phyloP scores from a whole-genome alignment of 2,329 filamentous ascomycete genomes.

The Teratosphaeria pseudoeucalypti region DNA sequence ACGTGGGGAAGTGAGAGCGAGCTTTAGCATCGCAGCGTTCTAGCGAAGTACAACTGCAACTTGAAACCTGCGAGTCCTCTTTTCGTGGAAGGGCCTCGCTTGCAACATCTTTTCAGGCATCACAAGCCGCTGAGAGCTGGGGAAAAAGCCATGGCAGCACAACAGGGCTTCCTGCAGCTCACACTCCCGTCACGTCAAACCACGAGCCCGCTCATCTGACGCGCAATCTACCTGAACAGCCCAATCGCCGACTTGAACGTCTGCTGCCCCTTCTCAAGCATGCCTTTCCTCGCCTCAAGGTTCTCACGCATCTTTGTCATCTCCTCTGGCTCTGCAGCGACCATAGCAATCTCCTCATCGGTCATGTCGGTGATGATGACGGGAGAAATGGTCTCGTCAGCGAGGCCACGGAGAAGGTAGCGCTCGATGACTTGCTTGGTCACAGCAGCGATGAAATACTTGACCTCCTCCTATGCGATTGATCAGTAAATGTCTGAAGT shows the following conservation, averaged over 20 bases:
- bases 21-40: not conserved
- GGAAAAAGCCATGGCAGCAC: not conserved
- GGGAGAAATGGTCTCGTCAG: slow-evolving; percentile 22
- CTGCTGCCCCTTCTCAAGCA: slow-evolving; percentile 27
- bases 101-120: not conserved
- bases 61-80: not conserved
- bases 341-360: slow-evolving; percentile 24
- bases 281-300: slow-evolving; percentile 21
- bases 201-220: not conserved
- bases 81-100: not conserved
- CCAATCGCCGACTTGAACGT: slow-evolving; percentile 18
- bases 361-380: slow-evolving; percentile 21
- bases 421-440: slow-evolving; percentile 31
- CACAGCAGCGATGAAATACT: slow-evolving; percentile 27
- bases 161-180: not conserved
- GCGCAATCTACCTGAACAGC: not conserved
- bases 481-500: not conserved
- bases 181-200: not conserved
- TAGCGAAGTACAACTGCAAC: not conserved
- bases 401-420: slow-evolving; percentile 24
- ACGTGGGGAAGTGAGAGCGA: not conserved
- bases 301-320: slow-evolving; percentile 17
- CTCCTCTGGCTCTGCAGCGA: slow-evolving; percentile 27
- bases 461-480: slow-evolving; percentile 21
- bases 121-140: not conserved